Conservation (phyloP, 1,139 yeast genomes). For the Candida buenavistaensis region DNA sequence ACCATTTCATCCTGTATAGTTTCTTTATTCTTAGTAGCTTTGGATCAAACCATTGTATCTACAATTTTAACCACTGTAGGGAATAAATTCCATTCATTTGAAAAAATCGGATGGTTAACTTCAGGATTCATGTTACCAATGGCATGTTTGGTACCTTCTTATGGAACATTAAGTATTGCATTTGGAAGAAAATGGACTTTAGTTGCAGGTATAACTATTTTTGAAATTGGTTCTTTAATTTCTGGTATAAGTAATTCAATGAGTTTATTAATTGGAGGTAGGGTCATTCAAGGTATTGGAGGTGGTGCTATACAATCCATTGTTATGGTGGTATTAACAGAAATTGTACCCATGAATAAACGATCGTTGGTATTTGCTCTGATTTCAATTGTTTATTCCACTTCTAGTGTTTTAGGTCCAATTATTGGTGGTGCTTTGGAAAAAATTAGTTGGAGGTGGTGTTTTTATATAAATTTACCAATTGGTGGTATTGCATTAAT, state of each 20-base stretch:
- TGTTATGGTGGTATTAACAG: constrained; percentile 59
- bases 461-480: constrained; percentile 72
- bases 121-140: constrained; percentile 61
- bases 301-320: constrained; percentile 69
- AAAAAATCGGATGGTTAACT: constrained; percentile 60
- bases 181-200: constrained; percentile 60
- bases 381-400: constrained; percentile 53
- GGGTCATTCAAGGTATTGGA: constrained; percentile 72
- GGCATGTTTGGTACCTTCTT: constrained; percentile 57
- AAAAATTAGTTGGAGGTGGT: constrained; percentile 74
- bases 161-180: constrained; percentile 62
- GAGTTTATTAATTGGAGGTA: constrained; percentile 66
- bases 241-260: constrained; percentile 57
- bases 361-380: constrained; percentile 53
- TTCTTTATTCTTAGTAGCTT: constrained; percentile 59
- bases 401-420: constrained; percentile 58
- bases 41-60: constrained; percentile 68
- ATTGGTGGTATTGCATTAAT: constrained; percentile 58
- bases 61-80: constrained; percentile 60
- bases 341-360: constrained; percentile 58
- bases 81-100: constrained; percentile 50
- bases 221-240: constrained; percentile 63
- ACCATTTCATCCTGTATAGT: constrained; percentile 48
- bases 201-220: constrained; percentile 50
- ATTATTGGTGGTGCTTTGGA: constrained; percentile 69